Evolutionary conservation across 2,329 filamentous ascomycete species (phyloP), one percentile per base, ranked within the genome.

Genomic region (Aureobasidium subglaciale): DNA sequence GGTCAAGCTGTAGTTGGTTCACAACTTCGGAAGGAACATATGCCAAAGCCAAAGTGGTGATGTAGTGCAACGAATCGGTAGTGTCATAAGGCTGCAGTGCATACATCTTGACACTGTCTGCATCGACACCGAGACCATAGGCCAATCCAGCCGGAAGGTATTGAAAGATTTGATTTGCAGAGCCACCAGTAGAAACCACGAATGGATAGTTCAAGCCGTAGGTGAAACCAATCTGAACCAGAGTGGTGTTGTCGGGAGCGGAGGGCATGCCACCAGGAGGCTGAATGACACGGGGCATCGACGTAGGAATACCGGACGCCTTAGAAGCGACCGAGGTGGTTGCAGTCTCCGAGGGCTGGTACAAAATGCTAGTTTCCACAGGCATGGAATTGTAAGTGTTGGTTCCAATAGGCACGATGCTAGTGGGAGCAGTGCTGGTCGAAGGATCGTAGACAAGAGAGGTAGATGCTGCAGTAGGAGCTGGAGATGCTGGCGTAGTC

Each of bases 181-280:
- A 87, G 60, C 85, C 78, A 13, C 83, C 77, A 59, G 86, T 83
- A 20, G 75, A 76, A 10, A 86, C 84, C 25, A 97, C 87, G 67
- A 95, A 96, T 8, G 80, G 74, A 70, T 93, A 99, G 73, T 95
- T 92, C 63, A 95, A 79, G 1, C 82, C 80, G 65, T 84, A 86
- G 52, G 82, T 75, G 78, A 97, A 96, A 30, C 88, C 93, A 60
- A 97, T 79, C 68, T 96, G 90, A 62, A 96, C 85, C 63, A 88
- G 72, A 4, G 82, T 83, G 1, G 81, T 83, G 62, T 88, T 87
- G 3, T 77, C 71, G 0, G 88, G 87, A 16, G 77, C 69, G 4
- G 73, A 58, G 18, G 77, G 75, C 46, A 80, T 77, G 27, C 80
- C 80, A 56, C 80, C 77, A 37, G 83, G 80, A 8, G 90, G 89